Evolutionary conservation across 2,329 filamentous ascomycete genomes (phyloP).

Genomic region (Chaetomiaceae sp.): DNA sequence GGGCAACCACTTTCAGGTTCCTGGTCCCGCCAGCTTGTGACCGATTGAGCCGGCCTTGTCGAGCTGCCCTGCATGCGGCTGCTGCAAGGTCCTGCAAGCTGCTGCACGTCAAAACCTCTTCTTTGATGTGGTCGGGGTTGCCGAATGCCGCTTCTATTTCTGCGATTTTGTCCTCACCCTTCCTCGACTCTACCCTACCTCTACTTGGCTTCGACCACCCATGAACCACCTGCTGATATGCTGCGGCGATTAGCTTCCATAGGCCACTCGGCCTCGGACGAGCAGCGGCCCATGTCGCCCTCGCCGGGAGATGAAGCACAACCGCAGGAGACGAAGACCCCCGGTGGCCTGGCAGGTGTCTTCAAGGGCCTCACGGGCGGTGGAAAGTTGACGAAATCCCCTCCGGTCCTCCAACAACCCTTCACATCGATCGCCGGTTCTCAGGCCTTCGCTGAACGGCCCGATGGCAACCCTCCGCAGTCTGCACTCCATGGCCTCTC

Average conservation of each 20-base stretch:
- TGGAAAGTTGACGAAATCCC: slow-evolving; percentile 48
- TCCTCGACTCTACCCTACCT: neutral
- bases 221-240: slow-evolving; percentile 36
- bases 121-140: slow-evolving; percentile 16
- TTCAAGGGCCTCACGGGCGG: slow-evolving; percentile 58
- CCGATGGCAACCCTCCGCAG: slow-evolving; percentile 37
- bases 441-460: slow-evolving; percentile 40
- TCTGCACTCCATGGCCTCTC: slow-evolving; percentile 42
- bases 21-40: slow-evolving; percentile 1
- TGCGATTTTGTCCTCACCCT: too few relatives aligned
- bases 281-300: slow-evolving; percentile 55
- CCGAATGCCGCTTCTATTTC: slow-evolving; percentile 10
- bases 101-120: slow-evolving; percentile 18
- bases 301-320: slow-evolving; percentile 53
- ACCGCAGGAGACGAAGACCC: slow-evolving; percentile 51
- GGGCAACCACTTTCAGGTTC: neutral
- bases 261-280: slow-evolving; percentile 40
- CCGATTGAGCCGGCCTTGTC: slow-evolving; percentile 7
- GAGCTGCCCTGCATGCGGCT: slow-evolving; percentile 26
- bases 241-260: slow-evolving; percentile 41
- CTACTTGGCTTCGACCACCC: neutral
- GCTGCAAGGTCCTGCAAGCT: slow-evolving; percentile 27
- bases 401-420: slow-evolving; percentile 41
- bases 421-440: slow-evolving; percentile 31
- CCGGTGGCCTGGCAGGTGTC: slow-evolving; percentile 57